Evolutionary conservation across 1,284 basidiomycete species (phyloP).

Genomic region (Jaminaea rosea): DNA sequence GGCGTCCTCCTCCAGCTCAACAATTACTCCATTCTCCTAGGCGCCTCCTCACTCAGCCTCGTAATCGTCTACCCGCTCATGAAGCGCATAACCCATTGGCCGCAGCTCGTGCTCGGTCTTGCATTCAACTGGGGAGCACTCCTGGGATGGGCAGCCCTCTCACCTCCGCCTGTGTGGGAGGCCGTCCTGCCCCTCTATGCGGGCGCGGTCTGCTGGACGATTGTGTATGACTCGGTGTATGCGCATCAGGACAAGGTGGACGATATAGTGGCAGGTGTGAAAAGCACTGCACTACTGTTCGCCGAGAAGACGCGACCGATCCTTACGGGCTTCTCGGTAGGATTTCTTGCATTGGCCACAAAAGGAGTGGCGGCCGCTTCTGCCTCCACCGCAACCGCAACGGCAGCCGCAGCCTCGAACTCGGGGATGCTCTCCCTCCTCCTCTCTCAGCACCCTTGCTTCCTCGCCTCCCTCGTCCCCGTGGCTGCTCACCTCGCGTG

Average conservation of each 20-base stretch:
- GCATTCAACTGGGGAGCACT: slow-evolving; percentile 97
- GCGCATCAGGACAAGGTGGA: slow-evolving; percentile 96
- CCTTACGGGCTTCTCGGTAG: slow-evolving; percentile 64
- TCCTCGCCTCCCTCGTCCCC: slow-evolving; percentile 61
- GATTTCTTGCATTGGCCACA: slow-evolving; percentile 49
- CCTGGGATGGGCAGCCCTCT: slow-evolving; percentile 90
- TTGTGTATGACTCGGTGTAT: slow-evolving; percentile 96
- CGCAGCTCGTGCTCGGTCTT: slow-evolving; percentile 65
- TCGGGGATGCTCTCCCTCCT: slow-evolving; percentile 6
- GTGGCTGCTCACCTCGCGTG: slow-evolving; percentile 71
- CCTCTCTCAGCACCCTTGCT: slow-evolving; percentile 65
- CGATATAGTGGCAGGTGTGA: slow-evolving; percentile 79
- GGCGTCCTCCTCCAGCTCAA: slow-evolving; percentile 84
- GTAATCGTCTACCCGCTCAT: slow-evolving; percentile 89
- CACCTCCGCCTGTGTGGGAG: slow-evolving; percentile 55
- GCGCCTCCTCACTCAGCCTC: slow-evolving; percentile 77
- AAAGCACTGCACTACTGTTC: slow-evolving; percentile 87
- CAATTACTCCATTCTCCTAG: slow-evolving; percentile 85
- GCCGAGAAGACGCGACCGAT: slow-evolving; percentile 62
- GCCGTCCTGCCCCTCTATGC: slow-evolving; percentile 71
- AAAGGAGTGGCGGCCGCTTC: neutral
- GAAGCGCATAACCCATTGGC: slow-evolving; percentile 96
- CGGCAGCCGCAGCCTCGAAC: neutral
- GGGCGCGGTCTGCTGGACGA: slow-evolving; percentile 82
- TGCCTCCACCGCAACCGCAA: neutral